Base-by-base conservation (phyloP, 768 basidiomycete genomes). In the Rhizopogon rudus region DNA sequence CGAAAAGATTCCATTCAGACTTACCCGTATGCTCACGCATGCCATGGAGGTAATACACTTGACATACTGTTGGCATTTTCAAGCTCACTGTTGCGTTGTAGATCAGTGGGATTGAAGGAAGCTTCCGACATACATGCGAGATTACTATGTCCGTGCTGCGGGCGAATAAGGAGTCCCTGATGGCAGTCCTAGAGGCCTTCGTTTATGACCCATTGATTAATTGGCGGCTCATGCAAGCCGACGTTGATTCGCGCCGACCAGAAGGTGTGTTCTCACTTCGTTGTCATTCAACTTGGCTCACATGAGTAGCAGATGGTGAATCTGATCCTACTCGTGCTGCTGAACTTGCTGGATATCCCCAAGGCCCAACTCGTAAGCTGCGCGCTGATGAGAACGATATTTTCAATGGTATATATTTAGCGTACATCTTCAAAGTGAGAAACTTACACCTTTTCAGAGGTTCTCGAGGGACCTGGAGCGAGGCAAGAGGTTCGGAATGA, bases 141-240 rank as follows among this genome's bases (percentile, higher is more conserved):
- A 94, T 94, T 56, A 91, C 93, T n/a, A 98, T 99, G 96, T 81
- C 83, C 53, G 97, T 99, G 5, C 74, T 98, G 54, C 88, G 97
- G 31, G 92, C 91, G 56, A 98, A 99, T 75, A 94, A 94, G 72
- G 97, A 99, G 69, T 97, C 94, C n/a, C 76, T 99, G 56, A 93
- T 98, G 91, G 97, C 97, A 5, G 96, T 99, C 17, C 77, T 99
- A 29, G 97, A 99, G 69, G 96, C 97, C 6, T 98, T 99, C 67
- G 95, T 98, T 8, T 98, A 98, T 63, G 97, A 99, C 66, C 97
- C 97, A 12, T 74, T 99, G 54, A 95, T 98, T 76, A 96, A 93
- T 65, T 99, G 95, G 94, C 83, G 94, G 62, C 75, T 97, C 59
- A 88, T 92, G 79, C 89, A 91, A 64, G 82, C 88, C 5, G 91